Percentiles rank a stretch among this genome's conserved stretches.
These are phyloP conservation scores for Scleromitrula shiraiana DNA, from an alignment of 2,329 filamentous ascomycete species.

Conservation along the genomic window DNA sequence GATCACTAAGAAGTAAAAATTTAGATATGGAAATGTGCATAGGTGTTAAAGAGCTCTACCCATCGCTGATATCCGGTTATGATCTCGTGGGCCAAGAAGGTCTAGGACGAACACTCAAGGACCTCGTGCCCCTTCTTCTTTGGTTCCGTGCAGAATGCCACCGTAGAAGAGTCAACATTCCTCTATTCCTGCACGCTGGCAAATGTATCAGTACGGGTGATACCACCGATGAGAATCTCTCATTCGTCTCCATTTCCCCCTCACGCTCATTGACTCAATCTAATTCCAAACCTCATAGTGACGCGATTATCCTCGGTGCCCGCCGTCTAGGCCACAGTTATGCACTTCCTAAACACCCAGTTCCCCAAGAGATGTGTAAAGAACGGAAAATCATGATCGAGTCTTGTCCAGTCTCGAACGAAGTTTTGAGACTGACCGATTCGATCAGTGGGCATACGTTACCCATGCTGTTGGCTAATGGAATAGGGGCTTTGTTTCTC, in stretches of 20 bases:
- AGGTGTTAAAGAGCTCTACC: conserved; percentile 65
- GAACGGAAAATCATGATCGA: conserved; percentile 79
- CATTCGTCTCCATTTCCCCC: background rate
- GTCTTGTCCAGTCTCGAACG: conserved; percentile 81
- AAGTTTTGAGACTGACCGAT: conserved; percentile 70
- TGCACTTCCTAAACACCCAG: conserved; percentile 79
- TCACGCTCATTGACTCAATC: background rate
- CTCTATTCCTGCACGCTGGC: conserved; percentile 91
- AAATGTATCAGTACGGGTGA: conserved; percentile 74
- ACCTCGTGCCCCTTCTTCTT: conserved; percentile 72
- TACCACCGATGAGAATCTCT: conserved; percentile 57
- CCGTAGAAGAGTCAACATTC: conserved; percentile 65
- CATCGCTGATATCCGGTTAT: conserved; percentile 72
- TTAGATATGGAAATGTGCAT: conserved; percentile 78
- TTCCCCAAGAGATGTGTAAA: conserved; percentile 77
- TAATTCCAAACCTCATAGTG: conserved; percentile 66
- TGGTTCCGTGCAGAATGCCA: conserved; percentile 82
- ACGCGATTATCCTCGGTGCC: conserved; percentile 75
- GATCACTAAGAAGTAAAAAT: background rate
- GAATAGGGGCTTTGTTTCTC: conserved; percentile 72
- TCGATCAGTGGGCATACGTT: conserved; percentile 70
- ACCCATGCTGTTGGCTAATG: conserved; percentile 71
- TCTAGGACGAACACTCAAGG: conserved; percentile 60
- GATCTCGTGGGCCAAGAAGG: conserved; percentile 86
- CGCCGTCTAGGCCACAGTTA: conserved; percentile 81